These are phyloP conservation scores for Psilocybe cyanescens DNA, from an alignment of 768 basidiomycete genomes.

Conservation along the genomic window DNA sequence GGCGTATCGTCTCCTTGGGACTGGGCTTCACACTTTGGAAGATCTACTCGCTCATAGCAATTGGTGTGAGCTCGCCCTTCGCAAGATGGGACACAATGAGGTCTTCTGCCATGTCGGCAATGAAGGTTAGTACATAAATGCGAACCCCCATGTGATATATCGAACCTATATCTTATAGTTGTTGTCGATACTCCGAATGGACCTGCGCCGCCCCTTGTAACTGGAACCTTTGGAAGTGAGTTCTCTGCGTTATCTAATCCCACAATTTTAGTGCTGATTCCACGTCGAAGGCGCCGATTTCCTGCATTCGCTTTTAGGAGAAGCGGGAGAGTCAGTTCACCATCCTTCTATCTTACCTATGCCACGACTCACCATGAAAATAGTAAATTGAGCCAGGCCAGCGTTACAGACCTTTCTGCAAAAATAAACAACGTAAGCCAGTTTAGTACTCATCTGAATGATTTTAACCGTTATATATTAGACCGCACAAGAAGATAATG, in stretches of 20 bases:
- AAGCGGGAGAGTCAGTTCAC: conserved; percentile 59
- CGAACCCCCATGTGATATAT: conserved; percentile 7
- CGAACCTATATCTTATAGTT: conserved; percentile 28
- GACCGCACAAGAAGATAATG: conserved; percentile 36
- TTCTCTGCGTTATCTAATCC: not conserved
- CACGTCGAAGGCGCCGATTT: conserved; percentile 54
- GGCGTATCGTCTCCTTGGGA: conserved; percentile 73
- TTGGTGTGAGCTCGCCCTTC: conserved; percentile 77
- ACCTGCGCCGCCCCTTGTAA: conserved; percentile 65
- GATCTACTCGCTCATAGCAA: conserved; percentile 81
- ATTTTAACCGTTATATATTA: conserved; percentile 9
- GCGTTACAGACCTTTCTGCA: conserved; percentile 57
- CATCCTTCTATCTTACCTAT: not conserved
- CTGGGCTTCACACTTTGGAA: conserved; percentile 69
- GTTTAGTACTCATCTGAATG: not conserved
- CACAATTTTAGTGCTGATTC: not conserved
- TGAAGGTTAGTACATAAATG: conserved; percentile 35
- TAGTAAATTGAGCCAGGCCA: conserved; percentile 63
- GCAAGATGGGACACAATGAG: conserved; percentile 67
- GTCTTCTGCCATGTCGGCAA: conserved; percentile 86
- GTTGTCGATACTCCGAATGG: conserved; percentile 57
- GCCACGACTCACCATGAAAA: not conserved
- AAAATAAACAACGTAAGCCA: conserved; percentile 47
- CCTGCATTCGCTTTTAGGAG: conserved; percentile 64
- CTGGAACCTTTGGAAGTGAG: conserved; percentile 66